Base-by-base conservation (phyloP, 495 filamentous ascomycete genomes). In the Pseudotulostoma volvatum region DNA sequence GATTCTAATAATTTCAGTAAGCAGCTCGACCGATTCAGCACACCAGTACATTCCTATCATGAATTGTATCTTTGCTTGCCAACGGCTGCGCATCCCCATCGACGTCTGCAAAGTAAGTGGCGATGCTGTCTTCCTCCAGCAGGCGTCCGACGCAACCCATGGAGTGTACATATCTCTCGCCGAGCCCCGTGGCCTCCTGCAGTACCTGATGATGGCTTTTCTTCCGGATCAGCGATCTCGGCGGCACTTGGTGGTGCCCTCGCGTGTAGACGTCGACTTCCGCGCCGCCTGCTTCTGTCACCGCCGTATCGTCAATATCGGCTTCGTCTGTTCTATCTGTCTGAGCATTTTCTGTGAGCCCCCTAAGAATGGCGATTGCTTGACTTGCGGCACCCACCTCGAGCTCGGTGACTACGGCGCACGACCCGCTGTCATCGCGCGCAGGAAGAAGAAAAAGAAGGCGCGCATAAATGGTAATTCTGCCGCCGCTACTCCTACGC, bases 271-370 rank as follows among this genome's bases (percentile, higher is more conserved):
- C 33, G 90, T 97, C 28, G 92, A 97, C 64, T 97, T 97, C 54
- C 71, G 92, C 7, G 88, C 90, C 4, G 90, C 90, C 9, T 97
- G 90, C 59, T 97, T 97, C 56, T 97, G 90, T 55, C 90, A 97
- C 59, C 69, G 88, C 21, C 72, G 69, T 17, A 85, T 96, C 9
- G 79, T 97, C 39, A 84, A 94, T 61, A 71, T 90, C 18, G 90
- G 84, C 8, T 97, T 79, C 51, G 92, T 97, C 32, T 97, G 90
- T 64, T 88, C 81, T 32, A 81, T 97, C 41, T 97, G 90, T 54
- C 63, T 97, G 45, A 90, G 84, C 58, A 97, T 81, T 33, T 80
- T 80, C 44, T 80, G 77, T 44, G 67, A 73, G 14, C 71, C 74
- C 9, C 73, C 74, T 1, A 68, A 71, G 43, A 73, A 65, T 11